A percentile compares a stretch with the other conserved stretches of the same genome.
Conservation (phyloP, 2,329 filamentous ascomycete genomes). For the Hypoxylon rubiginosum region DNA sequence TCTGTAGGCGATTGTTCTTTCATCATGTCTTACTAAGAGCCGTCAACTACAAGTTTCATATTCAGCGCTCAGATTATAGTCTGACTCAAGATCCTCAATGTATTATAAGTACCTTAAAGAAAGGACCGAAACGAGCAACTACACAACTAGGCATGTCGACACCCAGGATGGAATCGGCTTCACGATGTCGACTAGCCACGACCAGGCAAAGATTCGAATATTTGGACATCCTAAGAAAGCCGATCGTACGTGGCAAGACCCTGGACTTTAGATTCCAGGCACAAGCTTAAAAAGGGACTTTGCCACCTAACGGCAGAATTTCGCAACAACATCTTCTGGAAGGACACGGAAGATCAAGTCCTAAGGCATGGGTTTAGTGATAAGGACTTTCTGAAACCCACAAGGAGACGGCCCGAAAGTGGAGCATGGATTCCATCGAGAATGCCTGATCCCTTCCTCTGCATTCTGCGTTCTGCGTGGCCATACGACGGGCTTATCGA, state of each 20-base stretch:
- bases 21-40: not conserved
- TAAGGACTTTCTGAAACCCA: slow-evolving; percentile 3
- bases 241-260: not conserved
- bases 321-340: not conserved
- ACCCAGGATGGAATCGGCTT: not conserved
- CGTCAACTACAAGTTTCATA: not conserved
- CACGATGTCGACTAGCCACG: not conserved
- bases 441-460: not conserved
- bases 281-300: not conserved
- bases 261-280: not conserved
- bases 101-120: not conserved
- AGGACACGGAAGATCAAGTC: not conserved
- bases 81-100: not conserved
- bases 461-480: not conserved
- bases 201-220: not conserved
- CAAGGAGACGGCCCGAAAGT: slow-evolving; percentile 9
- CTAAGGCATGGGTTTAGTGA: not conserved
- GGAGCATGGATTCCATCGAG: slow-evolving; percentile 4
- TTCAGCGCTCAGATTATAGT: not conserved
- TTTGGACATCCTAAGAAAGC: not conserved
- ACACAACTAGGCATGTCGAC: not conserved
- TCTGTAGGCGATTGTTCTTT: not conserved
- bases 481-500: not conserved
- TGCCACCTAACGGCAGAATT: not conserved
- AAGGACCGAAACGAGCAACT: not conserved